Conservation (phyloP, 2,329 filamentous ascomycete genomes). For the Pseudomassariella vexata region DNA sequence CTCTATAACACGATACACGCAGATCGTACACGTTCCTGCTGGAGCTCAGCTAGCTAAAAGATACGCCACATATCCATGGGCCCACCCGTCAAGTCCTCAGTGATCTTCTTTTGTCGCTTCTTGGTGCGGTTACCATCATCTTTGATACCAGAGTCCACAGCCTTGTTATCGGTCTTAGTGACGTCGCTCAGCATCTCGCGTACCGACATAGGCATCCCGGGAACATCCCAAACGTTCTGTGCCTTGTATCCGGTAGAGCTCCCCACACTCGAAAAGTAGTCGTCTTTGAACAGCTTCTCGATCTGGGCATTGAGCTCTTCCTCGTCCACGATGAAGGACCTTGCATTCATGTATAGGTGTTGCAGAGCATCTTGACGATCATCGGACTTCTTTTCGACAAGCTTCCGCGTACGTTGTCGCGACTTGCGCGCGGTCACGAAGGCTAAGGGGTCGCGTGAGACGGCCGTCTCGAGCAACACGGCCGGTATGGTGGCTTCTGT, state of each 20-base stretch:
- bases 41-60: too few relatives aligned
- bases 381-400: constrained; percentile 46
- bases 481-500: constrained; percentile 63
- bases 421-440: constrained; percentile 46
- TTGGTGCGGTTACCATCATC: constrained; percentile 38
- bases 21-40: too few relatives aligned
- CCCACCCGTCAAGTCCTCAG: constrained; percentile 55
- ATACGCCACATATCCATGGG: too few relatives aligned
- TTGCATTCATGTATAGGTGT: constrained; percentile 83
- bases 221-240: constrained; percentile 47
- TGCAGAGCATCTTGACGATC: constrained; percentile 68
- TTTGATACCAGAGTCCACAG: constrained; percentile 24
- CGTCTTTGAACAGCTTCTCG: constrained; percentile 68
- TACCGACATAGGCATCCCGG: constrained; percentile 40
- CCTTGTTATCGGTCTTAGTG: constrained; percentile 16
- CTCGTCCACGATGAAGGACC: constrained; percentile 80
- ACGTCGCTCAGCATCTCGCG: constrained; percentile 36
- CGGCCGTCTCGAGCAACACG: constrained; percentile 42
- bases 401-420: constrained; percentile 31
- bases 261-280: constrained; percentile 41
- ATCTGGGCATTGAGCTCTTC: constrained; percentile 68
- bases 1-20: too few relatives aligned
- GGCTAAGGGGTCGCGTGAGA: constrained; percentile 57
- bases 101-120: constrained; percentile 47
- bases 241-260: constrained; percentile 20